These are phyloP conservation scores for Monilinia fructigena DNA, from an alignment of 2,329 filamentous ascomycete genomes.

Conservation along the genomic window DNA sequence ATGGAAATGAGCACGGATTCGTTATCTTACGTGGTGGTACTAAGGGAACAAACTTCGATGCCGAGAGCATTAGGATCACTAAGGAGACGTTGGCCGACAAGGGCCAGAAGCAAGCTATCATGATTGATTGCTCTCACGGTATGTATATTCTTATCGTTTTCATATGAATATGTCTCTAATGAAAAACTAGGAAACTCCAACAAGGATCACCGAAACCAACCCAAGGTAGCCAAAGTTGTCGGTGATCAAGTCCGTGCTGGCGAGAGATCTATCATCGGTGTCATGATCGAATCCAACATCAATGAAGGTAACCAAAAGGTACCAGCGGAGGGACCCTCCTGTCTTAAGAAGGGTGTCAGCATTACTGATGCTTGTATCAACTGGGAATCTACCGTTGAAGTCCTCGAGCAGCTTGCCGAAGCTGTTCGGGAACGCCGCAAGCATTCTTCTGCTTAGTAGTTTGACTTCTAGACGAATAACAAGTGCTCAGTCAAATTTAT, in stretches of 20 bases:
- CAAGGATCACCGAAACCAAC: conserved; percentile 97
- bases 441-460: conserved; percentile 8
- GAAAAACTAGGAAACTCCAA: conserved; percentile 74
- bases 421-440: conserved; percentile 73
- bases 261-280: conserved; percentile 84
- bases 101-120: conserved; percentile 82
- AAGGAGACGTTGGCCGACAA: conserved; percentile 80
- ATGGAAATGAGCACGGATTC: conserved; percentile 95
- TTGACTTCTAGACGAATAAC: background rate
- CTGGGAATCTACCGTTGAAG: conserved; percentile 81
- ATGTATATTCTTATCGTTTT: conserved; percentile 38
- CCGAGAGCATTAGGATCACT: conserved; percentile 73
- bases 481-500: conserved; percentile 3
- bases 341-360: conserved; percentile 82
- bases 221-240: conserved; percentile 80
- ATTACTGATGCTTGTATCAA: conserved; percentile 96
- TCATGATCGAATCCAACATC: conserved; percentile 99
- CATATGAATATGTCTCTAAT: conserved; percentile 6
- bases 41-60: conserved; percentile 91
- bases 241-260: conserved; percentile 84
- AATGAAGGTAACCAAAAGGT: conserved; percentile 89
- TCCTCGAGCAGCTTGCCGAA: conserved; percentile 82
- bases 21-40: conserved; percentile 91
- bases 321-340: conserved; percentile 73
- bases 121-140: conserved; percentile 99